phyloP scores from a whole-genome alignment of 1,139 yeast genomes.

The Kodamaea derodonti region DNA sequence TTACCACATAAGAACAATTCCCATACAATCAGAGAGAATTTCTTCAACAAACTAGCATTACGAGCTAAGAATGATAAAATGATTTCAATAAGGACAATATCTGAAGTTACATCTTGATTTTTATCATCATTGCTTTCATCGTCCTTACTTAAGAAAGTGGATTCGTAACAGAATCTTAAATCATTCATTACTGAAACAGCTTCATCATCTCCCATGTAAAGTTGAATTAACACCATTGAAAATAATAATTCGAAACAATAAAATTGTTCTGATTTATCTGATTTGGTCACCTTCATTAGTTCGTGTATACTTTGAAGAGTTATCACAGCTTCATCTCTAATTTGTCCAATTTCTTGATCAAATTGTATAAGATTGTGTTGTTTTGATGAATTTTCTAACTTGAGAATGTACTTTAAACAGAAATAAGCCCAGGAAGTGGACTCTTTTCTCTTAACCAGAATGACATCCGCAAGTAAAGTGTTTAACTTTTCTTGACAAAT shows the following conservation, averaged over 20 bases:
- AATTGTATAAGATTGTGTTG: constrained; percentile 38
- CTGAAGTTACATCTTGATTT: constrained; percentile 30
- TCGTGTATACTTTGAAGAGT: constrained; percentile 45
- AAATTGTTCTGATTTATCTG: constrained; percentile 20
- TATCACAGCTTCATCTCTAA: constrained; percentile 49
- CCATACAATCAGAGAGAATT: constrained; percentile 74
- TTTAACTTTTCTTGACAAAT: constrained; percentile 57
- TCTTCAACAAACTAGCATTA: constrained; percentile 67
- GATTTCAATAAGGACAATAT: constrained; percentile 74
- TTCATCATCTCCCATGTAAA: constrained; percentile 77
- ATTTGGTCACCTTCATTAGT: constrained; percentile 13
- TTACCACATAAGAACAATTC: constrained; percentile 44
- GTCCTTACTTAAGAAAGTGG: constrained; percentile 23
- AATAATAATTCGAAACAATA: constrained; percentile 64
- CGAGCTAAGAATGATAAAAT: constrained; percentile 72
- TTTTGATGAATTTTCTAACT: constrained; percentile 20
- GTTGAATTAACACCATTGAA: constrained; percentile 74
- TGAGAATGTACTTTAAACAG: constrained; percentile 29
- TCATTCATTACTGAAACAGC: constrained; percentile 75
- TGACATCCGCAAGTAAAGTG: constrained; percentile 60
- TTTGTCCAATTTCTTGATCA: constrained; percentile 50
- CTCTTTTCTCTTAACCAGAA: constrained; percentile 42
- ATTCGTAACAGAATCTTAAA: constrained; percentile 51
- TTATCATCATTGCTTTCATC: constrained; percentile 18
- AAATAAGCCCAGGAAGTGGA: constrained; percentile 58